Conservation (phyloP, 2,329 filamentous ascomycete species). For the Rhynchosporium agropyri region DNA sequence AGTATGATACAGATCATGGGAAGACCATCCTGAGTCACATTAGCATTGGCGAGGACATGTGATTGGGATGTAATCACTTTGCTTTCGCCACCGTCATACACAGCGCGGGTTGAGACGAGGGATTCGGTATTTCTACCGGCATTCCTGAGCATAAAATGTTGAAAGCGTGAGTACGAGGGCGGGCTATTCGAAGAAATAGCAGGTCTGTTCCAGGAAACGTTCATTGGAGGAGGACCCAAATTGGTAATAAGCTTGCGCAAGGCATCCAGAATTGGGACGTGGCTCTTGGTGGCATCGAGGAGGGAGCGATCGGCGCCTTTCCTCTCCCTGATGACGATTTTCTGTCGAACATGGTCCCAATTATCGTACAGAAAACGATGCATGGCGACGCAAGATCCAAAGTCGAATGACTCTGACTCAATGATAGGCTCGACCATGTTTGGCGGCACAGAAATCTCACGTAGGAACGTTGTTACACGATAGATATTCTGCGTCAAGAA, state of each 20-base stretch:
- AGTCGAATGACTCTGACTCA: constrained; percentile 61
- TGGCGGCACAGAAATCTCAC: constrained; percentile 66
- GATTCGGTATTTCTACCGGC: constrained; percentile 67
- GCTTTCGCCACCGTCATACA: constrained; percentile 72
- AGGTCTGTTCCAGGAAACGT: constrained; percentile 70
- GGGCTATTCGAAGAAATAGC: constrained; percentile 65
- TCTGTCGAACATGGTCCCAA: constrained; percentile 70
- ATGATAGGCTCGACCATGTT: constrained; percentile 49
- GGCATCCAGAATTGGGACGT: constrained; percentile 61
- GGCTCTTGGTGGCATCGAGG: constrained; percentile 53
- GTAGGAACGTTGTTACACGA: constrained; percentile 65
- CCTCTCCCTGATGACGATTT: constrained; percentile 61
- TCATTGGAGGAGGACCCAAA: constrained; percentile 66
- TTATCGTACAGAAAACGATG: constrained; percentile 72
- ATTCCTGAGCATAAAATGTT: constrained; percentile 73
- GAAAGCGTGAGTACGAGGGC: constrained; percentile 67
- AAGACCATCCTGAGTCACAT: constrained; percentile 57
- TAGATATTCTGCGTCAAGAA: constrained; percentile 71
- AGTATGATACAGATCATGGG: constrained; percentile 71
- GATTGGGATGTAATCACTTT: constrained; percentile 49
- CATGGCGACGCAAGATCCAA: constrained; percentile 70
- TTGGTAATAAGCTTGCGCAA: constrained; percentile 65
- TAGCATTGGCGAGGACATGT: constrained; percentile 12
- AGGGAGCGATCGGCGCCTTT: constrained; percentile 59
- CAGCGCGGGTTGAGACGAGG: constrained; percentile 63